phyloP scores from a whole-genome alignment of 176 grass and related monocot genomes.

The Panicum miliaceum region DNA sequence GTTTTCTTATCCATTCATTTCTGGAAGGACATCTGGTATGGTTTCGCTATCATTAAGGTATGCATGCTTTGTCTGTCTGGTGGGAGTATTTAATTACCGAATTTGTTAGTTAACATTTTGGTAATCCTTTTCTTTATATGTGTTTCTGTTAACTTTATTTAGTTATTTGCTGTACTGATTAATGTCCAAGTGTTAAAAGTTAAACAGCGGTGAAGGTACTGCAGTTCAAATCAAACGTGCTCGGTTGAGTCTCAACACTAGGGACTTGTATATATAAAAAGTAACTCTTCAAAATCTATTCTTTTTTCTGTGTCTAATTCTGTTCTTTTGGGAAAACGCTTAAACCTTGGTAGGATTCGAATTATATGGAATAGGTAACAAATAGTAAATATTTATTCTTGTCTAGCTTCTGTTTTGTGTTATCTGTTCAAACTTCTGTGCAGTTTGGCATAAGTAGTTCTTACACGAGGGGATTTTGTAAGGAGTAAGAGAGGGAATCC shows the following conservation, averaged over 20 bases:
- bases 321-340: not conserved
- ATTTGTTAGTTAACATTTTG: not conserved
- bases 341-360: not conserved
- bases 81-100: not conserved
- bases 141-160: constrained; percentile 5
- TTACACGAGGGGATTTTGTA: not conserved
- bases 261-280: not conserved
- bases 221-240: not conserved
- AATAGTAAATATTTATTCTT: constrained; percentile 5
- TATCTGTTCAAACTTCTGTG: not conserved
- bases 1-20: constrained; percentile 19
- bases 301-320: not conserved
- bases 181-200: not conserved
- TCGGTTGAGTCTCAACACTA: not conserved
- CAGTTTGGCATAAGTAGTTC: not conserved
- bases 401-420: constrained; percentile 19
- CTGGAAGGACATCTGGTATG: not conserved
- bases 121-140: not conserved
- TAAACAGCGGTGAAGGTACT: not conserved
- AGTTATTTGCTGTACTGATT: not conserved
- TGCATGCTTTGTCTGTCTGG: not conserved
- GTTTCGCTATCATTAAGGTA: not conserved
- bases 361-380: constrained; percentile 3
- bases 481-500: not conserved
- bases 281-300: not conserved